These are phyloP conservation scores for Taxawa tesnikishii DNA, from an alignment of 2,329 filamentous ascomycete genomes.

Conservation along the genomic window DNA sequence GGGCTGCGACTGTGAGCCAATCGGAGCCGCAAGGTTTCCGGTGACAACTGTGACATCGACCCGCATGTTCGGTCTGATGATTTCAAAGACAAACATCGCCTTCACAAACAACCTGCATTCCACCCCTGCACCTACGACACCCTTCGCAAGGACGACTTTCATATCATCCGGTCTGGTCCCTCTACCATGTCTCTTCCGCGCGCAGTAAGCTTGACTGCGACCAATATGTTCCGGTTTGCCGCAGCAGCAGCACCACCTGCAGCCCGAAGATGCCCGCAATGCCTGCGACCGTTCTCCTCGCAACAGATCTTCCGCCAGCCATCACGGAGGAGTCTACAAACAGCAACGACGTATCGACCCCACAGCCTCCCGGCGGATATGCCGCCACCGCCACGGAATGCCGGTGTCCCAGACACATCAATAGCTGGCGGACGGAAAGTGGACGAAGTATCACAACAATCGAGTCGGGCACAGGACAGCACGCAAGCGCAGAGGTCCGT, in stretches of 20 bases:
- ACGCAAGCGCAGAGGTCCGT: slow-evolving; percentile 7
- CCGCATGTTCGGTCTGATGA: too few relatives aligned
- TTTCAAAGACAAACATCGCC: neutral
- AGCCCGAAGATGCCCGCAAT: slow-evolving; percentile 27
- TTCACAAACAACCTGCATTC: too few relatives aligned
- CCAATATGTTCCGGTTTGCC: slow-evolving; percentile 22
- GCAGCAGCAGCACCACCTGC: slow-evolving; percentile 12
- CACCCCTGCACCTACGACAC: too few relatives aligned
- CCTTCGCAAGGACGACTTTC: too few relatives aligned
- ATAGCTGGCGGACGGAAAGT: slow-evolving; percentile 41
- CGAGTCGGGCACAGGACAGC: neutral
- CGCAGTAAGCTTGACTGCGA: slow-evolving; percentile 1
- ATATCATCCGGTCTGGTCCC: too few relatives aligned
- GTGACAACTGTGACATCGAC: too few relatives aligned
- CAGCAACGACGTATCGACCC: slow-evolving; percentile 52
- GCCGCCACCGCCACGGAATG: slow-evolving; percentile 46
- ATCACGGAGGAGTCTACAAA: slow-evolving; percentile 51
- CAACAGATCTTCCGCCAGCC: slow-evolving; percentile 28
- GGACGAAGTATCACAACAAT: slow-evolving; percentile 27
- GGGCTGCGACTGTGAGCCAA: too few relatives aligned
- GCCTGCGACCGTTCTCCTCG: slow-evolving; percentile 32
- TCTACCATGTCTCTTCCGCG: slow-evolving; percentile 13
- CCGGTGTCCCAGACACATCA: slow-evolving; percentile 47
- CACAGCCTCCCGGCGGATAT: slow-evolving; percentile 44
- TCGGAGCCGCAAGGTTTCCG: too few relatives aligned